Evolutionary conservation across 306 rosid species (phyloP), one percentile per base, ranked within the genome.

Genomic region (Quercus suber): DNA sequence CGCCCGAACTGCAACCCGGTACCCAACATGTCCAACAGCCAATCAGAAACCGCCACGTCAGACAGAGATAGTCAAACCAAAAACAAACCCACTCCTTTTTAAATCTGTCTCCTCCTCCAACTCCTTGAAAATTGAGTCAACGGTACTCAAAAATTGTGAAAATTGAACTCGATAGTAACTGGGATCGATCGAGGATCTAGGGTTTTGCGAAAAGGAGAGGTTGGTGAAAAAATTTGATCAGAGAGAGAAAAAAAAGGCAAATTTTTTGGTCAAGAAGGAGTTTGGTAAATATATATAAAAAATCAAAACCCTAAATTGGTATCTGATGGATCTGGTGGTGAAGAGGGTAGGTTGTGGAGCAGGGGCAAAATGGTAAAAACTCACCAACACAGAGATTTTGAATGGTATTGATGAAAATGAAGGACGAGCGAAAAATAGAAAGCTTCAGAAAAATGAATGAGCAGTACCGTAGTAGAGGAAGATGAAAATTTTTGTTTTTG

Each of bases 1-100:
- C 89, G 89, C 67, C 87, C 81, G 45, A 89, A 76, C 80, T 87
- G 90, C 65, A 87, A 79, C 10, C 92, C 92, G 78, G 96, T 74
- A 37, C 92, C 90, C 84, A 80, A 80, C 97, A 94, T 92, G 82
- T 78, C 74, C 82, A 82, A 69, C 31, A 49, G 51, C 43, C 53
- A 75, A 78, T 73, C 5, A 55, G 25, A 63, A 63, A 23, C 64
- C 13, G 72, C 63, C 57, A 69, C 72, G 25, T 70, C 1, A 18
- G 76, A 61, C 69, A 15, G 2, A 18, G 71, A 61, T 68, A n/a
- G 3, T n/a, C 74, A 82, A 81, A 70, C 49, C 9, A 35, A 35
- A 35, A 6, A 35, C 41, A 35, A 35, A 35, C 41, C 70, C 45
- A 7, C 11, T 69, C 37, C 21, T 59, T 67, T 67, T 72, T 0